Percentiles rank a stretch among this genome's conserved stretches.
Conservation (phyloP, 2,329 filamentous ascomycete genomes). For the Aspergillus carbonarius region DNA sequence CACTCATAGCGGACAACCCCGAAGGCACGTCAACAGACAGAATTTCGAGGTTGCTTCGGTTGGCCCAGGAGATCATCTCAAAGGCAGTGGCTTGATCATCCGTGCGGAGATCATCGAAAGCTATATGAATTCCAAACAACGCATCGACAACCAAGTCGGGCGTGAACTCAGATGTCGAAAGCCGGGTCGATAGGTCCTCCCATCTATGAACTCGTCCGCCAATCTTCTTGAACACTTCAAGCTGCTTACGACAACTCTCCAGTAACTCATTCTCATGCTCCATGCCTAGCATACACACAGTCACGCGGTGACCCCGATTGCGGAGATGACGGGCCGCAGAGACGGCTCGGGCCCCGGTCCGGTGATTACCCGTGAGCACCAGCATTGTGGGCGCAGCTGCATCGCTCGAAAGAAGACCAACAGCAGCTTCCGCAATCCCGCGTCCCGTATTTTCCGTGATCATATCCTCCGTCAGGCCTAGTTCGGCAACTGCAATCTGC, state of each 20-base stretch:
- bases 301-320: slow-evolving; percentile 76
- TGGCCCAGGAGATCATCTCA: slow-evolving; percentile 90
- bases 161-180: slow-evolving; percentile 58
- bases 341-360: slow-evolving; percentile 78
- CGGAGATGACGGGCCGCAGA: slow-evolving; percentile 83
- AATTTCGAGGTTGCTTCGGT: slow-evolving; percentile 78
- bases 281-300: slow-evolving; percentile 80
- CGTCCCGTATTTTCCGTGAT: slow-evolving; percentile 90
- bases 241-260: slow-evolving; percentile 75
- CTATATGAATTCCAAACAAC: slow-evolving; percentile 78
- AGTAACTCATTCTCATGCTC: slow-evolving; percentile 79
- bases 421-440: slow-evolving; percentile 76
- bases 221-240: slow-evolving; percentile 79
- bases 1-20: slow-evolving; percentile 77
- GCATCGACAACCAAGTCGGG: slow-evolving; percentile 86
- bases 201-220: slow-evolving; percentile 70
- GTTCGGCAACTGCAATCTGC: slow-evolving; percentile 82
- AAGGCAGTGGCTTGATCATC: slow-evolving; percentile 82
- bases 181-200: slow-evolving; percentile 55
- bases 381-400: slow-evolving; percentile 61
- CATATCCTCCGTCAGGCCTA: slow-evolving; percentile 83
- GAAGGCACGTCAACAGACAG: slow-evolving; percentile 89
- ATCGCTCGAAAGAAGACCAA: slow-evolving; percentile 64
- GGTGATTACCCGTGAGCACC: slow-evolving; percentile 93
- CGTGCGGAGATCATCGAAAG: slow-evolving; percentile 82